A percentile compares a stretch with the other conserved stretches of the same genome.
Conservation (phyloP, 1,139 yeast species). For the Lodderomyces margitis region DNA sequence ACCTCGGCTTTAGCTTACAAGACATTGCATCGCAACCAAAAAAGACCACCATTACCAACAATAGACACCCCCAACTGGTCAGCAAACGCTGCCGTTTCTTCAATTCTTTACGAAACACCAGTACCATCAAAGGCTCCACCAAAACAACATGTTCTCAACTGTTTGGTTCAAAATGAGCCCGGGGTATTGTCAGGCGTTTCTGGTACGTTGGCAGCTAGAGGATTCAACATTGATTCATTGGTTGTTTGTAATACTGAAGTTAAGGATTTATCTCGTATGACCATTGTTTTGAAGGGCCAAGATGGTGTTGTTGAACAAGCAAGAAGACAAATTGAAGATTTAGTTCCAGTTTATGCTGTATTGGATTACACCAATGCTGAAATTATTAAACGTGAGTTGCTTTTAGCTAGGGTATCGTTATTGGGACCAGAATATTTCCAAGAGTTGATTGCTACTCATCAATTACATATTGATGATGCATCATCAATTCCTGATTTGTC, state of each 20-base stretch:
- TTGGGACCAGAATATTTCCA: constrained; percentile 97
- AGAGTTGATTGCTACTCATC: constrained; percentile 87
- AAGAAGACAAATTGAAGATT: constrained; percentile 95
- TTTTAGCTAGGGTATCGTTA: constrained; percentile 86
- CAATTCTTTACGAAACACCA: constrained; percentile 93
- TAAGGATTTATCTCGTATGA: constrained; percentile 93
- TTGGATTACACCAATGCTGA: constrained; percentile 90
- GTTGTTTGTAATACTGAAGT: constrained; percentile 98
- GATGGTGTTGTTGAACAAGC: constrained; percentile 98
- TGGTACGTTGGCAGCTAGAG: constrained; percentile 96
- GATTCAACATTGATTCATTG: constrained; percentile 94
- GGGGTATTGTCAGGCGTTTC: constrained; percentile 94
- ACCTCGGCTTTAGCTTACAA: constrained; percentile 97
- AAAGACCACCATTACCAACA: constrained; percentile 92
- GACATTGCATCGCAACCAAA: constrained; percentile 79
- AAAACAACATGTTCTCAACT: constrained; percentile 87
- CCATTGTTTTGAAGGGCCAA: constrained; percentile 90
- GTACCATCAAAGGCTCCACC: constrained; percentile 63
- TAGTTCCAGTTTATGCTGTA: constrained; percentile 98
- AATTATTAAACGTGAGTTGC: constrained; percentile 84
- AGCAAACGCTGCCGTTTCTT: constrained; percentile 92
- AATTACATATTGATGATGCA: constrained; percentile 43
- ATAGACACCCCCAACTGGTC: constrained; percentile 94
- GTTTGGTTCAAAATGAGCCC: constrained; percentile 97
- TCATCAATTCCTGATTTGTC: constrained; percentile 45